Evolutionary conservation across 805 yeast species (phyloP), one percentile per base, ranked within the genome.

Genomic region (Pichia pseudocactophila): DNA sequence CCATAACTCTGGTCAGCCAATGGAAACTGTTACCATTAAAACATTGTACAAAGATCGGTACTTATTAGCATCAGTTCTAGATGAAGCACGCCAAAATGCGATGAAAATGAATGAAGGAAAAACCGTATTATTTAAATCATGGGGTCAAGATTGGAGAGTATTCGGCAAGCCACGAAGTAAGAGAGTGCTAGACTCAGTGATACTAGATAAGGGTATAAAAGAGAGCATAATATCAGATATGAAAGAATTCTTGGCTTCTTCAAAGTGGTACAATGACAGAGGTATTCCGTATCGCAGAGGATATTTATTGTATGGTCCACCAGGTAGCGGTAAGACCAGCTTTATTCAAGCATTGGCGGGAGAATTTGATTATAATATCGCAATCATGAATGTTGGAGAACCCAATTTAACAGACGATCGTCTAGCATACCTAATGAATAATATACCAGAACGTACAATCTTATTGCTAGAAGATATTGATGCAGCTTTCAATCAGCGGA

Each of bases 111-210:
- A 83, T 46, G 95, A 87, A 57, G 97, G 98, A 7, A 90, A 88
- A 57, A 92, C 97, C 0, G 97, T 92, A 7, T 65, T 92, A 5
- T 92, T 76, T 61, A 86, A 96, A 4, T 83, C 96, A 10, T 90
- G 92, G 86, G 98, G 97, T 1, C 96, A 96, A 25, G 98, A 92
- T 57, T 92, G 98, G 98, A 71, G 97, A 55, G 95, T 95, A 4
- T 92, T 92, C 67, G 98, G 98, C 2, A 89, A 81, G 58, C 97
- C 98, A 1, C 73, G 96, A 48, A 81, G 80, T 53, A 90, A 90
- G 63, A 71, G 98, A 52, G 63, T 82, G 22, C 64, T 90, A 31
- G 90, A 83, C 4, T 83, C 95, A 7, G 98, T 92, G 13, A 79
- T 92, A 20, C 66, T 92, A 41, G 97, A 88, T 59, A 61, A 71